Conservation (phyloP, 345 rosid species). For the Microcos paniculata region DNA sequence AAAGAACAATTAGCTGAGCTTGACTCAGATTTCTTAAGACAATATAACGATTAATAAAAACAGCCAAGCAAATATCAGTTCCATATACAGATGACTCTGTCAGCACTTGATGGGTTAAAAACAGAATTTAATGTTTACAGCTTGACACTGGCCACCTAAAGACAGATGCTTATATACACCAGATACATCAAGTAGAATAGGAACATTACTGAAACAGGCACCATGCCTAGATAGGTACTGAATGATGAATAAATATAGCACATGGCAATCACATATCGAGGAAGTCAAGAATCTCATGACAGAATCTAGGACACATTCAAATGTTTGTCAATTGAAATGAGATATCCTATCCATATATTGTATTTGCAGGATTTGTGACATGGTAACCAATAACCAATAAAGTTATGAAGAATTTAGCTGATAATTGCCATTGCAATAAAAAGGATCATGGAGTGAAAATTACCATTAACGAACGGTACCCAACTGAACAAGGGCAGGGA, state of each 20-base stretch:
- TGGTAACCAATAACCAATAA: background rate
- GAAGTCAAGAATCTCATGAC: too few relatives aligned
- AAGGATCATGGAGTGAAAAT: constrained; percentile 4
- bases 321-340: background rate
- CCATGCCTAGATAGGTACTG: too few relatives aligned
- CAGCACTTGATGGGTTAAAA: too few relatives aligned
- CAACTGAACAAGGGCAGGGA: constrained; percentile 72
- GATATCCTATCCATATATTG: background rate
- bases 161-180: background rate
- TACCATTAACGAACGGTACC: constrained; percentile 81
- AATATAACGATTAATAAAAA: background rate
- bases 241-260: background rate
- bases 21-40: background rate
- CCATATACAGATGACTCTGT: background rate
- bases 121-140: too few relatives aligned
- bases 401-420: background rate
- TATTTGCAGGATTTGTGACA: background rate
- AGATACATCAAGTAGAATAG: background rate
- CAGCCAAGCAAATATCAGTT: background rate
- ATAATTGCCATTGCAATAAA: background rate
- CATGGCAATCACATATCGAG: too few relatives aligned
- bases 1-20: background rate
- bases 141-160: too few relatives aligned
- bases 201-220: too few relatives aligned
- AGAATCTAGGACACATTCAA: background rate